Evolutionary conservation across 2,329 filamentous ascomycete species (phyloP), one percentile per base, ranked within the genome.

Genomic region (Cryoendolithus antarcticus): DNA sequence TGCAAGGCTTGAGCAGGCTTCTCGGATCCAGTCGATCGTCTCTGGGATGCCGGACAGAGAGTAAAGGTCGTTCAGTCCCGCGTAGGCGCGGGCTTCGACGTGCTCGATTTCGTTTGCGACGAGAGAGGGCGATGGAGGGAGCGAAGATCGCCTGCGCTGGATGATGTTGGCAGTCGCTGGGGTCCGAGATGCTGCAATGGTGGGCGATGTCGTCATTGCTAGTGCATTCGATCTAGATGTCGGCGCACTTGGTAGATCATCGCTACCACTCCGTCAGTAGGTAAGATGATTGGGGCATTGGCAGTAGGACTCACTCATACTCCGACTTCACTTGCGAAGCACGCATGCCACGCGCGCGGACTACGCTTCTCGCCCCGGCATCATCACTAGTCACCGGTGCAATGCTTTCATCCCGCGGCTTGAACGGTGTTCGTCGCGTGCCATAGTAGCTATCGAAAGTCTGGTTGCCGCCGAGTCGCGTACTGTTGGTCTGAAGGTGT

Each of bases 41-140:
- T 85, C 78, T 33, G 73, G 71, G 52, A 89, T 71, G 48, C 77
- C 75, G 3, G 77, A 79, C 37, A 74, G 70, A 45, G 74, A 67
- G 63, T 81, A 84, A 34, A 78, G 62, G 31, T 75, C 71, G 30
- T 69, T 64, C 48, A 81, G 75, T 57, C 79, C 75, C 39, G 74
- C 69, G 57, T 82, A 78, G 43, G 91, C 62, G 10, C 74, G 74
- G 33, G 77, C 58, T 6, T 80, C 76, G 44, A 74, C 77, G 54
- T 73, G 77, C 62, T 91, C 86, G 57, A 93, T 77, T 46, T 75
- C 77, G 49, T 80, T 70, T 30, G 80, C 82, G 29, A 93, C 78
- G 44, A 82, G 77, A 31, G 82, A 79, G 4, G 86, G 86, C 2
- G 85, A 86, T 6, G 85, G 77, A 13, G 85, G 85, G 37, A 93